These are phyloP conservation scores for Tulasnella sp. DNA, from an alignment of 768 basidiomycete species.

Conservation along the genomic window DNA sequence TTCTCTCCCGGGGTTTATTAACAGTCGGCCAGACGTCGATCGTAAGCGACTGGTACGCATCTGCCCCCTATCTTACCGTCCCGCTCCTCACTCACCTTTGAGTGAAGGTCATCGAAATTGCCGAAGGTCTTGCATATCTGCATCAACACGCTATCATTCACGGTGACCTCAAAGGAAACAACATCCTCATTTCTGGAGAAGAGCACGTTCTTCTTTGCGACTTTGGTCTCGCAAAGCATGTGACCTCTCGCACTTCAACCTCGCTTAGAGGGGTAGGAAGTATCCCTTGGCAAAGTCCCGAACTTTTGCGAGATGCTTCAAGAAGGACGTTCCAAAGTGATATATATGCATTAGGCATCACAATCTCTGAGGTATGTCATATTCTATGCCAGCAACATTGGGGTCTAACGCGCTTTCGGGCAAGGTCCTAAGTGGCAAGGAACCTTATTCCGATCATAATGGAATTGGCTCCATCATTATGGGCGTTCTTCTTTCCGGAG, in stretches of 20 bases:
- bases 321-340: neutral
- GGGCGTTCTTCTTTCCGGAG: neutral
- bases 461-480: neutral
- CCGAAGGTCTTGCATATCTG: neutral
- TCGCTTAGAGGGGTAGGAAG: neutral
- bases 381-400: neutral
- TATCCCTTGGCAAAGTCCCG: neutral
- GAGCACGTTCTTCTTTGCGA: constrained; percentile 3
- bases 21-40: neutral
- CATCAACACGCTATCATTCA: neutral
- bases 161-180: constrained; percentile 3
- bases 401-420: neutral
- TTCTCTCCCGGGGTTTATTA: neutral
- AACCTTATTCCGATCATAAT: neutral
- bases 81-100: neutral
- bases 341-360: constrained; percentile 1
- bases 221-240: constrained; percentile 7
- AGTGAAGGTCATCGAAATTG: neutral
- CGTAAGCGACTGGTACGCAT: neutral
- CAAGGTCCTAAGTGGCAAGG: neutral
- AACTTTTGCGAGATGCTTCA: neutral
- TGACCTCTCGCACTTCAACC: neutral
- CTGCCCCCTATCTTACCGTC: neutral
- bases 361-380: neutral
- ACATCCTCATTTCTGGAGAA: neutral